Conservation (phyloP, 2,329 filamentous ascomycete genomes). For the Pestalotiopsis sp. region DNA sequence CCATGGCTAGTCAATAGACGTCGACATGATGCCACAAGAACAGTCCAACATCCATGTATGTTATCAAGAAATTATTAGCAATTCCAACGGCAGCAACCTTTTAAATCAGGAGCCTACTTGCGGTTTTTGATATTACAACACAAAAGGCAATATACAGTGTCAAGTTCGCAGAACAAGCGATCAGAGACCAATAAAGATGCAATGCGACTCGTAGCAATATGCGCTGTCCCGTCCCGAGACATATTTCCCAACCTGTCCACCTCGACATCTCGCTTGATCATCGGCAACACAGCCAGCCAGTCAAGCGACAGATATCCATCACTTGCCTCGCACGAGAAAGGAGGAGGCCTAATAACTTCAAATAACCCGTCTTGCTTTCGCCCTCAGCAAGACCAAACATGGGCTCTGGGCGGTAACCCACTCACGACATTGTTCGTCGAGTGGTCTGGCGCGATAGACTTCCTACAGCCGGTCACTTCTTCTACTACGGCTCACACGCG, state of each 20-base stretch:
- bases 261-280: not conserved
- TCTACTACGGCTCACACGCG: not conserved
- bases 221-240: not conserved
- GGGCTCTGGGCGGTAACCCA: not conserved
- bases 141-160: not conserved
- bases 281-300: not conserved
- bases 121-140: too few species aligned
- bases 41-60: too few species aligned
- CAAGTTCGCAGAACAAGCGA: not conserved
- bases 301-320: not conserved
- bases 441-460: not conserved
- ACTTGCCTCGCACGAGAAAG: not conserved
- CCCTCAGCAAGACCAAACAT: not conserved
- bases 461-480: not conserved
- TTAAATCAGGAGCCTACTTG: too few species aligned
- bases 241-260: not conserved
- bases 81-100: too few species aligned
- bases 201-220: not conserved
- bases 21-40: accelerated
- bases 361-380: not conserved
- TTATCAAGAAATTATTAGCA: too few species aligned
- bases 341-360: not conserved
- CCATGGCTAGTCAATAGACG: too few species aligned
- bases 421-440: not conserved
- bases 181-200: not conserved